phyloP scores from a whole-genome alignment of 1,284 basidiomycete genomes.

The Sanghuangporus baumii region DNA sequence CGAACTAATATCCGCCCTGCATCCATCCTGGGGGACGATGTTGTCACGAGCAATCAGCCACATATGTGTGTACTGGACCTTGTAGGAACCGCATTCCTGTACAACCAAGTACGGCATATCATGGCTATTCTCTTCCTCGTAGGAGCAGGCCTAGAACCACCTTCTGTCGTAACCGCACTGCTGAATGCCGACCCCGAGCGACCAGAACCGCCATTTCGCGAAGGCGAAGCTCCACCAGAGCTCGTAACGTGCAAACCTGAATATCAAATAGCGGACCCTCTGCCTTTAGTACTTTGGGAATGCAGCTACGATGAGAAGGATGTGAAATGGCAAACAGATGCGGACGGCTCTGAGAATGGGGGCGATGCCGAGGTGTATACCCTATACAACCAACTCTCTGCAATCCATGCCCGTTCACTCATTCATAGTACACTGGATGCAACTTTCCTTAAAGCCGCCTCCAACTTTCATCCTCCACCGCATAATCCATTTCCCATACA shows the following conservation, averaged over 20 bases:
- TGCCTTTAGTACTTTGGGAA: slow-evolving; percentile 92
- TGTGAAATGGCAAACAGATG: slow-evolving; percentile 71
- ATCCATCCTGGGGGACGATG: slow-evolving; percentile 17
- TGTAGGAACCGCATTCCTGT: slow-evolving; percentile 86
- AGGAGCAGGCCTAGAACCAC: slow-evolving; percentile 76
- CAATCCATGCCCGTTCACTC: slow-evolving; percentile 49
- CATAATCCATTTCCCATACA: background rate
- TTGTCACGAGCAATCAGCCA: background rate
- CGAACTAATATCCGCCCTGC: slow-evolving; percentile 56
- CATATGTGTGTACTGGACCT: slow-evolving; percentile 78
- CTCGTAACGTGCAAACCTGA: slow-evolving; percentile 73
- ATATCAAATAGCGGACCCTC: slow-evolving; percentile 89
- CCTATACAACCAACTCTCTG: slow-evolving; percentile 57
- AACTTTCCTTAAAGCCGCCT: slow-evolving; percentile 57
- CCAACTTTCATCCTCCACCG: slow-evolving; percentile 38
- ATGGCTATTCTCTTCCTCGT: slow-evolving; percentile 91
- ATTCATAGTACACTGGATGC: slow-evolving; percentile 54
- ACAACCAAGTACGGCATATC: slow-evolving; percentile 97
- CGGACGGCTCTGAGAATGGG: background rate
- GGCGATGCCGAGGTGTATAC: slow-evolving; percentile 25
- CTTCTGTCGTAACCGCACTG: slow-evolving; percentile 67
- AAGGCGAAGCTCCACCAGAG: slow-evolving; percentile 35
- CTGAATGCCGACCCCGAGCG: slow-evolving; percentile 55
- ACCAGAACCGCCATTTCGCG: slow-evolving; percentile 28
- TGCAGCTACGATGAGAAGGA: slow-evolving; percentile 72